phyloP scores from a whole-genome alignment of 257 asterid species.

The Lithospermum erythrorhizon region DNA sequence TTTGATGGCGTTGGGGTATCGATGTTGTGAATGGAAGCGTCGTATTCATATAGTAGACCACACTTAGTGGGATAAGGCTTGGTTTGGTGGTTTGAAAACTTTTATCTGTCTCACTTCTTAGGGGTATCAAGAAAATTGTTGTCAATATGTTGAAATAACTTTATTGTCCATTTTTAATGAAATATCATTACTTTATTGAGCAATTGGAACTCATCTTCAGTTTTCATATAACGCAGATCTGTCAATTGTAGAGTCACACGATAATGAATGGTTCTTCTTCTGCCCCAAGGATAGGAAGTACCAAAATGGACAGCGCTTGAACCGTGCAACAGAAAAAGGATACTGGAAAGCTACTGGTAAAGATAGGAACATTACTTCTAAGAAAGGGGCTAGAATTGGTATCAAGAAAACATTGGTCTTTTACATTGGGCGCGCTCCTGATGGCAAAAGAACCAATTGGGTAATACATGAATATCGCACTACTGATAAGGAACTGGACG shows the following conservation, averaged over 20 bases:
- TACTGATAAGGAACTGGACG: constrained; percentile 69
- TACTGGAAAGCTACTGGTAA: constrained; percentile 99
- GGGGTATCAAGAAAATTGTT: background rate
- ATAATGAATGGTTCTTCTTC: constrained; percentile 98
- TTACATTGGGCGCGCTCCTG: constrained; percentile 89
- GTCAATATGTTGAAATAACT: background rate
- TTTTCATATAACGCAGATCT: constrained; percentile 41
- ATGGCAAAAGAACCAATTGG: constrained; percentile 91
- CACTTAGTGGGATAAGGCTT: no score
- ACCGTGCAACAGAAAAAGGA: constrained; percentile 80
- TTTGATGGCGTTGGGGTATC: background rate
- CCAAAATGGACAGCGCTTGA: constrained; percentile 83
- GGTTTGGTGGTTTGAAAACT: no score
- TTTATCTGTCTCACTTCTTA: background rate
- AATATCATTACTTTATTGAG: no score
- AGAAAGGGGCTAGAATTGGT: constrained; percentile 74
- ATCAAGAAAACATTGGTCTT: constrained; percentile 90
- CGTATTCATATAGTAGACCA: no score
- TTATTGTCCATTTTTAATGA: background rate
- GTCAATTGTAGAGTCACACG: constrained; percentile 63
- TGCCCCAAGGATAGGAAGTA: constrained; percentile 97
- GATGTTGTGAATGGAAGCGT: no score
- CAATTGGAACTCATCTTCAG: no score
- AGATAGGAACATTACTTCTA: constrained; percentile 62
- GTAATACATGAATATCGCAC: constrained; percentile 98